A percentile compares a stretch with the other conserved stretches of the same genome.
These are phyloP conservation scores for Leishmania aethiopica DNA, from an alignment of 208 protist species.

Conservation along the genomic window DNA sequence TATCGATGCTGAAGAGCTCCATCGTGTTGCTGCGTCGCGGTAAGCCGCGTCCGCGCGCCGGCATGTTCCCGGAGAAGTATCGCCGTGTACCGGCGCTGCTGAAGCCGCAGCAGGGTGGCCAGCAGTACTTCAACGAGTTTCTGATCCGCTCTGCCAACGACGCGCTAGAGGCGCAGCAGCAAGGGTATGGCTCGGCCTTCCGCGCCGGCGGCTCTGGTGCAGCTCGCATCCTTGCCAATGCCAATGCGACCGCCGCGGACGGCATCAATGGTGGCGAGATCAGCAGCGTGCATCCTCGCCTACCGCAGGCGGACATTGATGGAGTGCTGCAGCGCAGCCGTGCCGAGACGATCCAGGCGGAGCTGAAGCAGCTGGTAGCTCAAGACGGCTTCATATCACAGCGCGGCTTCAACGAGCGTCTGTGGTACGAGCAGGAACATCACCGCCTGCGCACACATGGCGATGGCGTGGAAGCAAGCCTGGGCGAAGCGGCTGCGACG, in stretches of 20 bases:
- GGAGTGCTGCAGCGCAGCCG: conserved; percentile 45
- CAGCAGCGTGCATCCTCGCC: conserved; percentile 27
- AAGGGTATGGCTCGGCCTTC: background rate
- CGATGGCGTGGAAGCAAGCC: background rate
- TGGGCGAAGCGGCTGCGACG: background rate
- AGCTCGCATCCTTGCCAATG: background rate
- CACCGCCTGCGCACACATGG: conserved; percentile 17
- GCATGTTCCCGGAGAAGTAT: conserved; percentile 89
- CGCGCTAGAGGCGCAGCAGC: conserved; percentile 21
- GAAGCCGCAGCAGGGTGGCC: conserved; percentile 86
- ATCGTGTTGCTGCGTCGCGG: conserved; percentile 66
- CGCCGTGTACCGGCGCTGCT: conserved; percentile 75
- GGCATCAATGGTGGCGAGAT: background rate
- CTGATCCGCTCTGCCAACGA: conserved; percentile 80
- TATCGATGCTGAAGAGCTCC: conserved; percentile 30
- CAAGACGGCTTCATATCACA: conserved; percentile 64
- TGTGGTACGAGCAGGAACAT: conserved; percentile 78
- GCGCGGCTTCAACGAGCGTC: conserved; percentile 80
- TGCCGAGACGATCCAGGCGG: conserved; percentile 42
- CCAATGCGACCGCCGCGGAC: background rate
- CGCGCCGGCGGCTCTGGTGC: background rate
- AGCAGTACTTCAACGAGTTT: conserved; percentile 85
- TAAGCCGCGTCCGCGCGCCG: conserved; percentile 79
- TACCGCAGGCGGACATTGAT: conserved; percentile 73
- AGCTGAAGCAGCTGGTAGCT: conserved; percentile 60